Percentiles rank a stretch among this genome's conserved stretches.
Conservation (phyloP, 768 basidiomycete genomes). For the Sarcomyxa edulis region DNA sequence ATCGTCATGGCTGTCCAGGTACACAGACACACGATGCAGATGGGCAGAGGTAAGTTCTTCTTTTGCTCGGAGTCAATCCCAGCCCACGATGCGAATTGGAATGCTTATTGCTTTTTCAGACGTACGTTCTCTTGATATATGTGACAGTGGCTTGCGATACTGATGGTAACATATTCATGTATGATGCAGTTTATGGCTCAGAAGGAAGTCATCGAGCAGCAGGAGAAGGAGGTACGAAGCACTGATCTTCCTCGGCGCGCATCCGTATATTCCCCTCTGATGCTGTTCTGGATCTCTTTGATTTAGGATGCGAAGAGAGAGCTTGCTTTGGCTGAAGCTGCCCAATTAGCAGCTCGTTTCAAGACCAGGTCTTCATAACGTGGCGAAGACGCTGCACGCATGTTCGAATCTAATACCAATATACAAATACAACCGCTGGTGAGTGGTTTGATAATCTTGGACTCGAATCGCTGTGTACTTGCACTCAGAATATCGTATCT, state of each 20-base stretch:
- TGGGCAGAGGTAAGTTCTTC: conserved; percentile 46
- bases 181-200: conserved; percentile 9
- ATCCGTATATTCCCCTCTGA: no score
- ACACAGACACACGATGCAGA: conserved; percentile 48
- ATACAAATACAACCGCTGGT: no score
- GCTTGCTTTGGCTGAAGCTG: conserved; percentile 34
- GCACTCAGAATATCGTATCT: no score
- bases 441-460: no score
- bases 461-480: no score
- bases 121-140: no score
- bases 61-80: background rate
- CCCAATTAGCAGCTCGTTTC: conserved; percentile 26
- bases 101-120: conserved; percentile 2
- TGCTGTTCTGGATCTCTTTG: no score
- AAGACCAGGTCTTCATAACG: no score
- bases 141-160: no score
- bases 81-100: background rate
- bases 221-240: conserved; percentile 22
- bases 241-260: background rate
- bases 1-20: conserved; percentile 46
- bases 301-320: conserved; percentile 33
- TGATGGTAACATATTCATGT: no score
- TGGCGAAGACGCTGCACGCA: no score
- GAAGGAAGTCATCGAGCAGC: conserved; percentile 5
- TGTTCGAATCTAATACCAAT: no score